Base-by-base conservation (phyloP, 805 yeast species). In the Hanseniaspora meyeri region DNA sequence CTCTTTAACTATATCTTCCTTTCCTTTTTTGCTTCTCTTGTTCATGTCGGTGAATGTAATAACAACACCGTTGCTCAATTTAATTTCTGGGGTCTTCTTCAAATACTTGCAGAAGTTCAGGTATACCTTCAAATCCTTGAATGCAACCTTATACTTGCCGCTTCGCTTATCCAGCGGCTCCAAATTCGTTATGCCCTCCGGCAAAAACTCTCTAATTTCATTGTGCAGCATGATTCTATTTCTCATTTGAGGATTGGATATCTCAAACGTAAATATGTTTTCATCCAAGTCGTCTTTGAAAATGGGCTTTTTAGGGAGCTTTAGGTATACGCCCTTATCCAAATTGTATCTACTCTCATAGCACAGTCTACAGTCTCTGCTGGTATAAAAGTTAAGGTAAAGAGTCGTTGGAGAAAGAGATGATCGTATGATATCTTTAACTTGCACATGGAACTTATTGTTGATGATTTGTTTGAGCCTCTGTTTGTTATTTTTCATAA, bases 161-260 rank as follows among this genome's bases (percentile, higher is more conserved):
- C 45, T 29, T 11, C 38, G 43, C 42, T 53, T 53, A n/a, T 38
- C 43, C 4, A 17, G 32, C 5, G 49, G 50, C 19, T 46, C 51
- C 24, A 53, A 16, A 39, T 53, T 53, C 2, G 32, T 20, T 7
- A 53, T 53, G 4, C 57, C 57, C 20, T 53, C 57, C 1, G 57
- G 57, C 9, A 53, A n/a, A 29, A 43, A 53, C 14, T 53, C 57
- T 24, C 57, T 46, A 9, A 53, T 4, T 10, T 53, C 57, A 39
- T 53, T 53, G 32, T 43, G 45, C 8, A 51, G 16, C 14, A 37
- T 6, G 29, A 51, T 51, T 38, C 47, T 51, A 17, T 51, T 51
- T 29, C 43, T 46, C 12, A 53, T 43, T 10, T 46, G 40, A 10
- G 51, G 40, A 11, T 38, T 46, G 27, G 45, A 20, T 14, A 53